These are phyloP conservation scores for Xylaria nigripes DNA, from an alignment of 495 filamentous ascomycete species.

Conservation along the genomic window DNA sequence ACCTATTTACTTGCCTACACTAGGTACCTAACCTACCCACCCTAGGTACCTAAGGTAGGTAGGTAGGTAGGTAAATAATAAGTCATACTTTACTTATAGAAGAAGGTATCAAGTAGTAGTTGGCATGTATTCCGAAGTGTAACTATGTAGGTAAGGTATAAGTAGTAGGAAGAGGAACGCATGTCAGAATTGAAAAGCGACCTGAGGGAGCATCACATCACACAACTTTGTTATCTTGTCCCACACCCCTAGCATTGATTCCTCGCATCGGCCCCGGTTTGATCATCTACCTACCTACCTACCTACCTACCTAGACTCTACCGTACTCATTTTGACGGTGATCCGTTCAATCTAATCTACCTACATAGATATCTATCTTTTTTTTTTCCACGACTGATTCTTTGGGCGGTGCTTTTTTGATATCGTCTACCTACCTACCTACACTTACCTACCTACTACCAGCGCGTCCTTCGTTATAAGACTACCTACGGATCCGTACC, in stretches of 20 bases:
- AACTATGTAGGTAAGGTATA: not conserved
- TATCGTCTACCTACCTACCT: too few species aligned
- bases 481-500: too few species aligned
- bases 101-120: too few species aligned
- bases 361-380: not conserved
- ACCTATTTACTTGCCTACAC: too few species aligned
- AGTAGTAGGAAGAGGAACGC: not conserved
- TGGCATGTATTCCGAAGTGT: too few species aligned
- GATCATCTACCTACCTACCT: not conserved
- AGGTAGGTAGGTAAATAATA: too few species aligned
- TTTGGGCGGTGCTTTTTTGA: too few species aligned
- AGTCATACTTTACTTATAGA: too few species aligned
- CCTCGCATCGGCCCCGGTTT: constrained; percentile 1
- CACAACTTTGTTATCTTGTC: not conserved
- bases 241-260: not conserved
- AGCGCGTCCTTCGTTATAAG: too few species aligned
- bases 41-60: too few species aligned
- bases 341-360: not conserved
- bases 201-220: not conserved
- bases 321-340: not conserved
- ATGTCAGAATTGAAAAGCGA: not conserved
- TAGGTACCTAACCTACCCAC: too few species aligned
- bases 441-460: too few species aligned
- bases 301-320: not conserved
- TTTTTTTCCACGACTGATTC: not conserved